Evolutionary conservation across 2,329 filamentous ascomycete genomes (phyloP), one percentile per base, ranked within the genome.

Genomic region (Zopfia rhizophila): DNA sequence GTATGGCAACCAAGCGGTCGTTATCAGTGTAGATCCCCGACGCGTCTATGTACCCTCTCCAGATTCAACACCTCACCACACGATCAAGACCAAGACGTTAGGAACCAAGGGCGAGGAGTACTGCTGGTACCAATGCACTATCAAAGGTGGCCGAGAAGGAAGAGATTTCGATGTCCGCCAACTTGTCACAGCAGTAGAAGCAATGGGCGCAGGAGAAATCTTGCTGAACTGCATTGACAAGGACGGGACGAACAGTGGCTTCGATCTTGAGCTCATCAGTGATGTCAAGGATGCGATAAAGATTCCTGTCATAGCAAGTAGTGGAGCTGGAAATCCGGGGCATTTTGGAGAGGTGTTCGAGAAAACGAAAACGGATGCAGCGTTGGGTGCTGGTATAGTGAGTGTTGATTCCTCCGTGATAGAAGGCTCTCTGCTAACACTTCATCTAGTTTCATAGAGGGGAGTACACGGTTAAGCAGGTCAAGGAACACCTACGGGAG

Each of bases 61-160:
- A 27, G 75, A 81, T 17, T 83, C 87, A 37, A 91, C 90, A 41
- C 81, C 82, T 1, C 87, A 90, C 63, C 88, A 94, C 72, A 90
- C 87, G 11, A 77, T 97, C 65, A 77, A 81, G 64, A 96, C 93
- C 0, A 69, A 74, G 0, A 82, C 78, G 51, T 85, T 84, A 0
- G 91, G 92, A 7, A 86, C 89, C 16, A 81, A 82, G 30, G 91
- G 91, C 19, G 90, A 97, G 72, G 76, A 78, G 39, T 88, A 85
- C 73, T 96, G 91, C 77, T 99, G 93, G 93, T 99, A 97, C 71
- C 92, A 94, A 46, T 97, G 94, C 76, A 99, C 94, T 5, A 91
- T 96, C 76, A 95, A 93, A 76, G 94, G 94, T 33, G 94, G 94
- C 5, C 86, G 94, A 51, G 93, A 97, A 76, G 92, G 89, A n/a